Evolutionary conservation across 805 yeast species (phyloP), one percentile per base, ranked within the genome.

Genomic region (Schwanniomyces yamadae): DNA sequence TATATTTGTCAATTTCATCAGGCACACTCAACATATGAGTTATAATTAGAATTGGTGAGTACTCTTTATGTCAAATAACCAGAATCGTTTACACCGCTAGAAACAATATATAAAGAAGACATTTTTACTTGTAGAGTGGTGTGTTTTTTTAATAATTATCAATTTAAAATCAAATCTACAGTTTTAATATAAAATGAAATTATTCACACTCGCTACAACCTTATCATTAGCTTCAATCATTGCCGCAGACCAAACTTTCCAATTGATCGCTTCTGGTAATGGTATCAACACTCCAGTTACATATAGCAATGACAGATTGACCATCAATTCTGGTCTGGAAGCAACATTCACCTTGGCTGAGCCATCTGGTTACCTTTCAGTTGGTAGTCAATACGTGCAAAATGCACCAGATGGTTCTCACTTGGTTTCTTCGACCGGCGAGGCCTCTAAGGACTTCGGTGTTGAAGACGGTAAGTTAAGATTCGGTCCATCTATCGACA

Each of bases 211-310:
- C 32, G 21, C 32, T 12, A 41, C 57, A 29, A 40, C 56, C 31
- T 34, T 50, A 20, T 36, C 59, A 26, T 46, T 57, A 31, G 58
- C 59, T 31, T 44, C 59, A 20, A 54, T 49, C 38, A 55, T 52
- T 36, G 42, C 46, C 24, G 66, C 66, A 31, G 66, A 61, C 52
- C 55, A 56, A 40, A 40, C 55, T 30, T 54, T 59, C 49, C 34
- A 44, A 28, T 52, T 61, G 33, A 37, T 49, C 23, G 65, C 66
- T 19, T 17, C 27, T n/a, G 66, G 65, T 42, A 46, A 31, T 13
- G 38, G 41, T 28, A 42, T 57, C 42, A 39, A 48, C 36, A 30
- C 42, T 25, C 40, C 48, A 13, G 60, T 59, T 26, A 42, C 48
- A 21, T 25, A 34, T 23, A 28, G 27, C 29, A 44, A 33, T 31